A percentile compares a stretch with the other conserved stretches of the same genome.
These are phyloP conservation scores for Nicotiana undulata DNA, from an alignment of 257 asterid species.

Conservation along the genomic window DNA sequence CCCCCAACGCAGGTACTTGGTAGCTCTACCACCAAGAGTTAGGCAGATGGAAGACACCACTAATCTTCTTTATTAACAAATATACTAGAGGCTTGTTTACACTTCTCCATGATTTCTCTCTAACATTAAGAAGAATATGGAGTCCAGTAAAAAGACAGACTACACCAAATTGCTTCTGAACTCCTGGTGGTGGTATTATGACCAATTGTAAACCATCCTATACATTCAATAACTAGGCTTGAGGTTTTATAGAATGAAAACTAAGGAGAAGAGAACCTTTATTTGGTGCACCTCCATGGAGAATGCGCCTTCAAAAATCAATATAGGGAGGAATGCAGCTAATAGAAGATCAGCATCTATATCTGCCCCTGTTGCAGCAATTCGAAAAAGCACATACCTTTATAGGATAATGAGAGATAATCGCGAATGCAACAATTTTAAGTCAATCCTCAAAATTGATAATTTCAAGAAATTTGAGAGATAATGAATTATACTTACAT, in stretches of 20 bases:
- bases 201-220: no score
- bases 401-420: background rate
- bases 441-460: background rate
- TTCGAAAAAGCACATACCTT: background rate
- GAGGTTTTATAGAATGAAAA: background rate
- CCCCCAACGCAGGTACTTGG: no score
- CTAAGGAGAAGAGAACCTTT: slow-evolving; percentile 5
- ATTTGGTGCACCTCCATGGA: slow-evolving; percentile 17
- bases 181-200: no score
- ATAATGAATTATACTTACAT: background rate
- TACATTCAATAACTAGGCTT: background rate
- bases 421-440: background rate
- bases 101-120: no score
- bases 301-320: slow-evolving; percentile 15
- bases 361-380: slow-evolving; percentile 11
- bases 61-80: no score
- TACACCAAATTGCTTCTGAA: no score
- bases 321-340: slow-evolving; percentile 13
- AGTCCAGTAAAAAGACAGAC: no score
- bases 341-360: slow-evolving; percentile 12
- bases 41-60: no score
- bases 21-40: no score
- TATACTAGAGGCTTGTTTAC: no score
- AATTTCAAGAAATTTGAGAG: background rate
- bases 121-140: no score